phyloP scores from a whole-genome alignment of 2,329 filamentous ascomycete species.

The Arthrobotrys megalospora region DNA sequence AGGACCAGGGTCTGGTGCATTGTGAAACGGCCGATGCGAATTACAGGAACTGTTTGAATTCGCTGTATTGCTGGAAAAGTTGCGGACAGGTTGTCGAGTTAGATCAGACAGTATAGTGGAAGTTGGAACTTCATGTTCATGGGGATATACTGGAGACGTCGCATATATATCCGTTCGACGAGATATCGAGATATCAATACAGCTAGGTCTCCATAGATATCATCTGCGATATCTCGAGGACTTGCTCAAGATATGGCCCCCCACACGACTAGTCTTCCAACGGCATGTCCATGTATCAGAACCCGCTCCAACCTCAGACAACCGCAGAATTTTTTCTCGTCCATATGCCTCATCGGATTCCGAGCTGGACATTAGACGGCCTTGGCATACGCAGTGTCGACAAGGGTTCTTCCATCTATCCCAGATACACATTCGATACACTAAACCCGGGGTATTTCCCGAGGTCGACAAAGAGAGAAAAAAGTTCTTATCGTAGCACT shows the following conservation, averaged over 20 bases:
- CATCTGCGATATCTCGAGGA: background rate
- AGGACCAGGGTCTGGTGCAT: conserved; percentile 16
- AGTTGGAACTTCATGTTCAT: background rate
- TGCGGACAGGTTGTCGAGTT: background rate
- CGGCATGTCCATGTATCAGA: conserved; percentile 23
- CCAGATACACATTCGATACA: conserved; percentile 6
- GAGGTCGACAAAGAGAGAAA: background rate
- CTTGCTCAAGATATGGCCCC: conserved; percentile 1
- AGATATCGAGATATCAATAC: background rate
- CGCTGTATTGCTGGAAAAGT: background rate
- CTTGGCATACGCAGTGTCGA: conserved; percentile 43
- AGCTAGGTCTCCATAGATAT: background rate
- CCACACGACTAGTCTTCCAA: conserved; percentile 22
- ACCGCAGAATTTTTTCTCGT: conserved; percentile 29
- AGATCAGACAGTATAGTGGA: background rate
- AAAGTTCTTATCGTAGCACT: conserved; percentile 3
- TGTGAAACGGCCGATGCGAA: conserved; percentile 21
- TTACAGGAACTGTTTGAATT: conserved; percentile 9
- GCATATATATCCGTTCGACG: background rate
- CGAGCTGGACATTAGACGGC: conserved; percentile 25
- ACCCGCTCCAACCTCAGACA: conserved; percentile 25
- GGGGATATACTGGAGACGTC: background rate
- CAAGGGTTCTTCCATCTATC: conserved; percentile 20
- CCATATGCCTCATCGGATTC: conserved; percentile 32
- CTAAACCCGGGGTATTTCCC: conserved; percentile 16